phyloP scores from a whole-genome alignment of 1,139 yeast species.

The Scheffersomyces segobiensis region DNA sequence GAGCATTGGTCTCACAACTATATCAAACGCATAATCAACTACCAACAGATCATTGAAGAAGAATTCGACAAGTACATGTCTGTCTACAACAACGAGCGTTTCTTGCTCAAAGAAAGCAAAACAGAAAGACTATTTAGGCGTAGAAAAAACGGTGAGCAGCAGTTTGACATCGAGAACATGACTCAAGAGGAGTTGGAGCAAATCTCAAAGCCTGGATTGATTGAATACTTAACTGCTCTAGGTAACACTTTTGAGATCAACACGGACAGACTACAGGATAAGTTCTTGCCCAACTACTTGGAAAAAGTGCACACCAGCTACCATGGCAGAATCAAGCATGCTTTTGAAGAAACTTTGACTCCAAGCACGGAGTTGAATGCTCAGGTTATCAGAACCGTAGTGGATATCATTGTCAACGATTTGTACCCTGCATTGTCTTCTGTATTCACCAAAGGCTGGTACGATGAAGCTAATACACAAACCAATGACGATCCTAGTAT shows the following conservation, averaged over 20 bases:
- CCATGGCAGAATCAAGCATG: slow-evolving; percentile 53
- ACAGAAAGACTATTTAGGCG: slow-evolving; percentile 49
- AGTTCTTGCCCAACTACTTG: slow-evolving; percentile 64
- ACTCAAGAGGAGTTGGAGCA: slow-evolving; percentile 47
- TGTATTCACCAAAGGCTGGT: slow-evolving; percentile 45
- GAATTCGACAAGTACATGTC: slow-evolving; percentile 55
- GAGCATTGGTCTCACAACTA: slow-evolving; percentile 69
- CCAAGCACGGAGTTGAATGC: slow-evolving; percentile 81
- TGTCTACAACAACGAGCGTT: slow-evolving; percentile 42
- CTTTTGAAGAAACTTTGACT: slow-evolving; percentile 64
- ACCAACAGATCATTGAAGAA: slow-evolving; percentile 55
- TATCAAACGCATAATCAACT: slow-evolving; percentile 58
- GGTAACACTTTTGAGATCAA: slow-evolving; percentile 85
- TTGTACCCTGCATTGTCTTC: slow-evolving; percentile 45
- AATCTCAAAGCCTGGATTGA: slow-evolving; percentile 73
- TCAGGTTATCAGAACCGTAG: slow-evolving; percentile 61
- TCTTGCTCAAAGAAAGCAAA: slow-evolving; percentile 37
- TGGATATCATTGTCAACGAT: slow-evolving; percentile 73
- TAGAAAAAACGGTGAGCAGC: slow-evolving; percentile 23
- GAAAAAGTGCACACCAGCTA: slow-evolving; percentile 68
- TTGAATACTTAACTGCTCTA: slow-evolving; percentile 80
- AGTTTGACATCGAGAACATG: slow-evolving; percentile 40
- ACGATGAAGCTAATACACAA: slow-evolving; percentile 41
- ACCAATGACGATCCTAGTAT: slow-evolving; percentile 37
- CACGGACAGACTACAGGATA: slow-evolving; percentile 79